phyloP scores from a whole-genome alignment of 805 yeast genomes.

The Metschnikowia picachoensis region DNA sequence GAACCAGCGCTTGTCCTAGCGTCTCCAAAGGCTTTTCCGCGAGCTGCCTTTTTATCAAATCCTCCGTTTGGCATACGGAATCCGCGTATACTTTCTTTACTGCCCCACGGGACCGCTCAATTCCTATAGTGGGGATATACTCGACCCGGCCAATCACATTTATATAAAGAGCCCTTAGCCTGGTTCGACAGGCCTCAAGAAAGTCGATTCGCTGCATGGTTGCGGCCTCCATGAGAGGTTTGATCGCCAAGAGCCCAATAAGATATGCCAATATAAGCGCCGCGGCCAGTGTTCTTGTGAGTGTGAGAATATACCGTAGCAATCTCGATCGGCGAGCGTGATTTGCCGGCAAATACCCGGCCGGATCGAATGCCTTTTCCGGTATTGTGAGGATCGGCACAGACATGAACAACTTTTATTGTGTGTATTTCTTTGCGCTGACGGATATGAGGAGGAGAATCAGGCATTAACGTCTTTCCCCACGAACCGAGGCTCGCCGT shows the following conservation, averaged over 20 bases:
- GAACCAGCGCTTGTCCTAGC: constrained; percentile 23
- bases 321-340: constrained; percentile 20
- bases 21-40: constrained; percentile 21
- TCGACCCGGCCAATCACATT: constrained; percentile 31
- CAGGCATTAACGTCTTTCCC: too few relatives aligned
- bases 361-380: constrained; percentile 37
- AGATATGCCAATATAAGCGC: constrained; percentile 28
- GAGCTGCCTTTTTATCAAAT: constrained; percentile 19
- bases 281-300: constrained; percentile 35
- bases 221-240: constrained; percentile 33
- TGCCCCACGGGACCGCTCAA: constrained; percentile 23
- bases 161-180: constrained; percentile 34
- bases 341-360: constrained; percentile 17
- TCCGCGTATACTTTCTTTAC: constrained; percentile 34
- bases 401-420: constrained; percentile 7
- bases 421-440: background rate
- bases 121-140: constrained; percentile 39
- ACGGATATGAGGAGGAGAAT: background rate
- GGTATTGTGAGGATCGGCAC: constrained; percentile 39
- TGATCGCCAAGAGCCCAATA: constrained; percentile 29
- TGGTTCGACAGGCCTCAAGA: constrained; percentile 29
- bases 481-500: too few relatives aligned
- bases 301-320: constrained; percentile 24
- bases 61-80: constrained; percentile 36
- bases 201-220: constrained; percentile 30